Percentiles rank a stretch among this genome's conserved stretches.
These are phyloP conservation scores for Lactifluus subvellereus DNA, from an alignment of 768 basidiomycete species.

Conservation along the genomic window DNA sequence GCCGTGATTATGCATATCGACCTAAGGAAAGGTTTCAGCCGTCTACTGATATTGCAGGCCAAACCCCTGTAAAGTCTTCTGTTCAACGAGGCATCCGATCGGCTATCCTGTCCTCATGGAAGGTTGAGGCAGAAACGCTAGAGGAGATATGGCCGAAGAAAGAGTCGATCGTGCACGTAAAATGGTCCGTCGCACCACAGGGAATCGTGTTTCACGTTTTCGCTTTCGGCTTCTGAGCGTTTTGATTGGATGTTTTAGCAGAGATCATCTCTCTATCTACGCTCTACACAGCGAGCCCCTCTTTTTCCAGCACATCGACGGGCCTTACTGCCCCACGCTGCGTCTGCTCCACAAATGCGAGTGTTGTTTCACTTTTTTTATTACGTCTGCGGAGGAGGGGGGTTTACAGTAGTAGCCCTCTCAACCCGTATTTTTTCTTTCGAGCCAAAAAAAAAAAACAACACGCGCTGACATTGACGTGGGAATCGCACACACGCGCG, in stretches of 20 bases:
- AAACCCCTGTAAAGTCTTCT: conserved; percentile 89
- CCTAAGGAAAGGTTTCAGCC: conserved; percentile 51
- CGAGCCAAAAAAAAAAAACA: no score
- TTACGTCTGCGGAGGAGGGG: no score
- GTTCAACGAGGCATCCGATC: conserved; percentile 86
- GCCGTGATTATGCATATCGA: conserved; percentile 1
- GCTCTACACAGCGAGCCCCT: conserved; percentile 82
- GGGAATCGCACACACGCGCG: background rate
- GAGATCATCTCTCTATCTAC: conserved; percentile 93
- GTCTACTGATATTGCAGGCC: conserved; percentile 78
- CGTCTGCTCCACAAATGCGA: conserved; percentile 88
- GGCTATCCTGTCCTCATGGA: conserved; percentile 76
- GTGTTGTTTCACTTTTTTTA: conserved; percentile 6
- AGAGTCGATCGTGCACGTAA: conserved; percentile 85
- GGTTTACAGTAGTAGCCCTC: no score
- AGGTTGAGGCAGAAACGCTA: conserved; percentile 69
- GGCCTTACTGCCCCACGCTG: conserved; percentile 85
- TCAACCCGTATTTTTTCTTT: no score
- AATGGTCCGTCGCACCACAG: conserved; percentile 61
- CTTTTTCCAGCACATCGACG: conserved; percentile 96
- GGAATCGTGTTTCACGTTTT: no score
- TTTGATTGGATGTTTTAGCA: conserved; percentile 42
- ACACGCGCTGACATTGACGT: background rate
- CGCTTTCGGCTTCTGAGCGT: no score
- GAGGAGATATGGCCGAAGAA: conserved; percentile 99